phyloP scores from a whole-genome alignment of 1,284 basidiomycete species.

The Ustilago shanxiensis region DNA sequence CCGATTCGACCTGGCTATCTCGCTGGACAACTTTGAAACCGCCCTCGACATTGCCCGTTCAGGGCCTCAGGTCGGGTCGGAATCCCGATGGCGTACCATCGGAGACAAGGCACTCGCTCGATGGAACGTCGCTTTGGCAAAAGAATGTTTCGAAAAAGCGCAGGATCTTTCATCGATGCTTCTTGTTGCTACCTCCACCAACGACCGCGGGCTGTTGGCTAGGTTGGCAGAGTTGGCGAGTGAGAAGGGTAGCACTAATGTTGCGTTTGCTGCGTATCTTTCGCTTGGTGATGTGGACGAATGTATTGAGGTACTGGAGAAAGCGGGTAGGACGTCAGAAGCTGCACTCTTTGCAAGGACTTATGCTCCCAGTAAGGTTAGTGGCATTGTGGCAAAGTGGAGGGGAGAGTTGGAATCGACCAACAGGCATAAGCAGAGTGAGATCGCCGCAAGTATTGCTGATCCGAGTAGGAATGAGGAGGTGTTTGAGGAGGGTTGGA shows the following conservation, averaged over 20 bases:
- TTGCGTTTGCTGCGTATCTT: conserved; percentile 89
- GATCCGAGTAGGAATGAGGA: conserved; percentile 80
- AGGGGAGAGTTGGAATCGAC: conserved; percentile 78
- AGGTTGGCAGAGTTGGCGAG: conserved; percentile 80
- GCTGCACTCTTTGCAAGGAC: conserved; percentile 94
- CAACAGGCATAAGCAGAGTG: conserved; percentile 77
- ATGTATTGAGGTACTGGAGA: conserved; percentile 86
- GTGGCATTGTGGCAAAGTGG: conserved; percentile 82
- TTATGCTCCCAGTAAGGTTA: conserved; percentile 85
- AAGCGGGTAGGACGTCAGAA: conserved; percentile 88
- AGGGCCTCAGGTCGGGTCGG: conserved; percentile 81
- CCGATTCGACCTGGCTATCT: conserved; percentile 92
- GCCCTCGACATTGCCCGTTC: conserved; percentile 84
- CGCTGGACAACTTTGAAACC: conserved; percentile 90
- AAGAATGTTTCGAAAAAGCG: conserved; percentile 86
- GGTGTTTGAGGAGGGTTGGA: conserved; percentile 80
- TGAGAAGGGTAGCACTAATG: conserved; percentile 87
- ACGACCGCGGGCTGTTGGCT: conserved; percentile 81
- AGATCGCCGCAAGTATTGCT: conserved; percentile 81
- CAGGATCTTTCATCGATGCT: conserved; percentile 88
- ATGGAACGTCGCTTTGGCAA: conserved; percentile 94
- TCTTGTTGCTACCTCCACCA: conserved; percentile 83
- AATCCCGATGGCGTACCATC: conserved; percentile 92
- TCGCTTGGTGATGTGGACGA: conserved; percentile 84
- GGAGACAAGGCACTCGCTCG: conserved; percentile 91